Percentiles rank a stretch among this genome's conserved stretches.
phyloP scores from a whole-genome alignment of 257 asterid genomes.

The Capsicum rhomboideum region DNA sequence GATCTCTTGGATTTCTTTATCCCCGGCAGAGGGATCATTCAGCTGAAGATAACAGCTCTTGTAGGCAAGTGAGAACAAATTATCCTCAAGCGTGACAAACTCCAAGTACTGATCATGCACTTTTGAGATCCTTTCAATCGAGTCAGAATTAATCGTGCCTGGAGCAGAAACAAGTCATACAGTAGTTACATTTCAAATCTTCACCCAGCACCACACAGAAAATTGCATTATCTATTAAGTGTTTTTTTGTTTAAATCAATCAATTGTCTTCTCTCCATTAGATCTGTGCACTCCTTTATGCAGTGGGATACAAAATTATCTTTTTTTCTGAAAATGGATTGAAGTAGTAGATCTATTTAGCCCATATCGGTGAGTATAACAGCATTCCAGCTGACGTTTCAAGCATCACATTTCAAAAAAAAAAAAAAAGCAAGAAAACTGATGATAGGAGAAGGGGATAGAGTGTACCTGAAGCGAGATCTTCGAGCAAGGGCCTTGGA shows the following conservation, averaged over 20 bases:
- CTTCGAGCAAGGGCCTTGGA: slow-evolving; percentile 85
- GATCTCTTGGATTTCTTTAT: slow-evolving; percentile 72
- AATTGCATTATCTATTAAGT: background rate
- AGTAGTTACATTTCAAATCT: background rate
- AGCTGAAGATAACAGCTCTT: slow-evolving; percentile 85
- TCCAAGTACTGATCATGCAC: slow-evolving; percentile 97
- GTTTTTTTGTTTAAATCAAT: background rate
- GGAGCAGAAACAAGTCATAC: slow-evolving; percentile 2
- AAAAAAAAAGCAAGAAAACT: too few species aligned
- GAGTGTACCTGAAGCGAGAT: slow-evolving; percentile 70
- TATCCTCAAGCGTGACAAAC: slow-evolving; percentile 80
- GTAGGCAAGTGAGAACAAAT: slow-evolving; percentile 78
- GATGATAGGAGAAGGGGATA: background rate
- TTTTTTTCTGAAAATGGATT: background rate
- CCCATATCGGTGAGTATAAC: background rate
- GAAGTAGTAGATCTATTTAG: background rate
- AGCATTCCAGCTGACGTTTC: background rate
- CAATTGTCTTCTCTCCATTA: background rate
- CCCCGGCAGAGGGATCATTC: slow-evolving; percentile 97
- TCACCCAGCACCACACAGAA: background rate
- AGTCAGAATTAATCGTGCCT: slow-evolving; percentile 70
- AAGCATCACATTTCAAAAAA: background rate
- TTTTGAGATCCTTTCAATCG: slow-evolving; percentile 75
- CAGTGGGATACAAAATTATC: background rate
- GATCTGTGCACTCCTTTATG: background rate